phyloP scores from a whole-genome alignment of 2,329 filamentous ascomycete species.

The Fusarium musae region DNA sequence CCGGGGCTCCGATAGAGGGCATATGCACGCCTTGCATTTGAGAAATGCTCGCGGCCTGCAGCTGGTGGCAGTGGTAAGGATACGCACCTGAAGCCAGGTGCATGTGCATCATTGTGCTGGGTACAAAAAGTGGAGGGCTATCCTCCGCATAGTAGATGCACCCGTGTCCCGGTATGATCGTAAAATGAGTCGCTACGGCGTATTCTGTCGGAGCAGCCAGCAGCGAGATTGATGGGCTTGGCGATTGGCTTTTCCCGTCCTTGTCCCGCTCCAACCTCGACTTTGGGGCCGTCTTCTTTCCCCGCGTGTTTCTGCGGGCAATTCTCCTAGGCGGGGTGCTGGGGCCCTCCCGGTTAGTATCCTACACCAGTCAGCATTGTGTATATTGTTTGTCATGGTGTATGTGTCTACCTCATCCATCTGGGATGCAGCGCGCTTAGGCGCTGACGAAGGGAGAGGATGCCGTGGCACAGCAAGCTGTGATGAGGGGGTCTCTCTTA shows the following conservation, averaged over 20 bases:
- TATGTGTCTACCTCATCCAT: background rate
- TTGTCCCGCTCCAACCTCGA: background rate
- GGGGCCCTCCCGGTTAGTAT: background rate
- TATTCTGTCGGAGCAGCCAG: background rate
- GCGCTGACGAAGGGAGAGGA: background rate
- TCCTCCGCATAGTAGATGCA: background rate
- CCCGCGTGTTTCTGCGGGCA: background rate
- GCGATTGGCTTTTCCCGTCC: rapidly evolving
- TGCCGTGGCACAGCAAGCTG: background rate
- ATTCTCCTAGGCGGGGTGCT: background rate
- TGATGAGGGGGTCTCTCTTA: background rate
- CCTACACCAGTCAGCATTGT: background rate
- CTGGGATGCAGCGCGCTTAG: background rate
- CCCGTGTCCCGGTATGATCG: background rate
- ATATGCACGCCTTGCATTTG: background rate
- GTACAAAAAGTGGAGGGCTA: background rate
- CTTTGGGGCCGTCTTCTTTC: no score
- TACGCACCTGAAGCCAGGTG: background rate
- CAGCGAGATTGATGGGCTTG: background rate
- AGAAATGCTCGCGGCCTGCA: background rate
- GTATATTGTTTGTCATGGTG: background rate
- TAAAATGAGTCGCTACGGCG: background rate
- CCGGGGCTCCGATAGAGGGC: background rate
- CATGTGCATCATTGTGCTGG: background rate
- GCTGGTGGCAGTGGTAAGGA: background rate